phyloP scores from a whole-genome alignment of 2,329 filamentous ascomycete species.

The Sphaceloma murrayae region DNA sequence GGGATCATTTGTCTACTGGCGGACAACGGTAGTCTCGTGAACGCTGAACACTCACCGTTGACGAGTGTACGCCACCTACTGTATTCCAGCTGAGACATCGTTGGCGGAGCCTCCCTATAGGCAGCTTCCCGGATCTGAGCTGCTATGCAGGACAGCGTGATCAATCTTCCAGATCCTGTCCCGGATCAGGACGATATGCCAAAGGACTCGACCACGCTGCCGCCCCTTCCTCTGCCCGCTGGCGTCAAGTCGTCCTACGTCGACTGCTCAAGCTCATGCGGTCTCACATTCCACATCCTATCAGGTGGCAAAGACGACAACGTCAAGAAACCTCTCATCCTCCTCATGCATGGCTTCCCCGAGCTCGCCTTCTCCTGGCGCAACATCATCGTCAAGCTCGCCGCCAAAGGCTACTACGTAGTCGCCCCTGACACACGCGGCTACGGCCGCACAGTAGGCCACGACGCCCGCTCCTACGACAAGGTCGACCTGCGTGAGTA shows the following conservation, averaged over 20 bases:
- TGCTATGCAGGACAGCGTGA: too few relatives aligned
- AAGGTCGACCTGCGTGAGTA: conserved; percentile 49
- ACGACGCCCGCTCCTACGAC: conserved; percentile 44
- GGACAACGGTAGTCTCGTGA: too few relatives aligned
- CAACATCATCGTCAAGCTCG: conserved; percentile 51
- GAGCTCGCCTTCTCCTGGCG: conserved; percentile 63
- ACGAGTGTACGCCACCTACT: too few relatives aligned
- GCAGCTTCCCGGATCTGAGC: too few relatives aligned
- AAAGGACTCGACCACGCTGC: background rate
- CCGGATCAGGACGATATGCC: too few relatives aligned
- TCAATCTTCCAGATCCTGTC: too few relatives aligned
- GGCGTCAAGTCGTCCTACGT: conserved; percentile 49
- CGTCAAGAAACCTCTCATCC: conserved; percentile 43
- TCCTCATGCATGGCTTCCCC: conserved; percentile 58
- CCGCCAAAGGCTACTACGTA: conserved; percentile 52
- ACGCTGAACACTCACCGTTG: too few relatives aligned
- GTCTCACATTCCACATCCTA: conserved; percentile 53
- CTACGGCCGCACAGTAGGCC: conserved; percentile 56
- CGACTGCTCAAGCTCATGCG: conserved; percentile 42
- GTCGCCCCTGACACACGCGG: conserved; percentile 60
- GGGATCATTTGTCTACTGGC: too few relatives aligned
- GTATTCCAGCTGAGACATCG: too few relatives aligned
- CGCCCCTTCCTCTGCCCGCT: conserved; percentile 45
- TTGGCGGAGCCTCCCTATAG: too few relatives aligned
- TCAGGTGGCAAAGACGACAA: conserved; percentile 40